These are phyloP conservation scores for Akanthomyces lecanii DNA, from an alignment of 2,329 filamentous ascomycete species.

Conservation along the genomic window DNA sequence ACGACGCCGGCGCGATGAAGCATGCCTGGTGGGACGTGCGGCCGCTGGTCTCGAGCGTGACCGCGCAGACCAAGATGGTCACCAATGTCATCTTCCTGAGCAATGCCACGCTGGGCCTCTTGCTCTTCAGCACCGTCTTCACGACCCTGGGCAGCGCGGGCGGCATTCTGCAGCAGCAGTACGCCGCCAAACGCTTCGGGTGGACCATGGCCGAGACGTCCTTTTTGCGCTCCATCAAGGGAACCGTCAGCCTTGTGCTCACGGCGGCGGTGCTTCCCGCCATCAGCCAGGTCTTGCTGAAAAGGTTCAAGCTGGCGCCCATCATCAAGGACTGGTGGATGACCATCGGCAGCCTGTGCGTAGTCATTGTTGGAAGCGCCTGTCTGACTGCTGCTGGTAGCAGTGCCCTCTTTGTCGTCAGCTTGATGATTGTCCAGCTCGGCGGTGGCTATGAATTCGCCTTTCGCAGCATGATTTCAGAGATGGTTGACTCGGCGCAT, in stretches of 20 bases:
- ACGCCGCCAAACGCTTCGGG: conserved; percentile 15
- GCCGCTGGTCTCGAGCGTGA: not conserved
- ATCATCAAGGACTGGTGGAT: conserved; percentile 12
- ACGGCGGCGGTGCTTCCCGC: conserved; percentile 3
- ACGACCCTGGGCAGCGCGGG: not conserved
- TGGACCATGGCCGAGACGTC: conserved; percentile 14
- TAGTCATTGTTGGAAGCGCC: not conserved
- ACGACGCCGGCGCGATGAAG: not conserved
- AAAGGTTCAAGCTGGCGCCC: not conserved
- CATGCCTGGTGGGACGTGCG: conserved; percentile 7
- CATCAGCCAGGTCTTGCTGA: conserved; percentile 1
- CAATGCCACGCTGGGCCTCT: not conserved
- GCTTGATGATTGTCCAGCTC: conserved; percentile 1
- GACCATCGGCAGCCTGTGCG: conserved; percentile 1
- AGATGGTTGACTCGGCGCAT: conserved; percentile 6
- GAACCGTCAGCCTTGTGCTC: not conserved
- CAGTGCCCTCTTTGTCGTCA: conserved; percentile 3
- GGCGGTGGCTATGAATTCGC: conserved; percentile 5
- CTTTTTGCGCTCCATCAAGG: not conserved
- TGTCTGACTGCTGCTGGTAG: not conserved
- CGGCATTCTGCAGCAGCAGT: conserved; percentile 5
- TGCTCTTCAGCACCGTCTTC: conserved; percentile 12
- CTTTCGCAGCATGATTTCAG: conserved; percentile 11
- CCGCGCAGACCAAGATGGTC: conserved; percentile 1
- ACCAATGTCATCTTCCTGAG: not conserved